Percentiles rank a stretch among this genome's conserved stretches.
Conservation (phyloP, 2,329 filamentous ascomycete genomes). For the Colletotrichum godetiae region DNA sequence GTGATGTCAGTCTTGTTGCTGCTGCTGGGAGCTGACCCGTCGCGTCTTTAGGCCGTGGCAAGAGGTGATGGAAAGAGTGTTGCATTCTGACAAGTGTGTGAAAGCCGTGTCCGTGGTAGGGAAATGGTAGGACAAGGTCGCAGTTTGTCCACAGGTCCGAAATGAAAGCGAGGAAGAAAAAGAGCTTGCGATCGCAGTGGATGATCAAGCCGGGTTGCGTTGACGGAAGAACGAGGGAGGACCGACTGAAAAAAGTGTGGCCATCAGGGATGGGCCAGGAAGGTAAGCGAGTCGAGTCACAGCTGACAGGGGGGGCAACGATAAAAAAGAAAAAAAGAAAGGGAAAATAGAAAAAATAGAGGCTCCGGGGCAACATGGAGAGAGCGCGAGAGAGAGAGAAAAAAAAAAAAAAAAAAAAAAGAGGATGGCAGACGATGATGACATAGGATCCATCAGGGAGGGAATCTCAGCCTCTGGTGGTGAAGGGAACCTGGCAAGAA, state of each 20-base stretch:
- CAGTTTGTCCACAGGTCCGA: not conserved
- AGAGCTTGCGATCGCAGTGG: conserved; percentile 6
- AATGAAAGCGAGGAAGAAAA: not conserved
- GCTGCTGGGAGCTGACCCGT: not conserved
- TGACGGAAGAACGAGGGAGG: conserved; percentile 15
- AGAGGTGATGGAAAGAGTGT: not conserved
- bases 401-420: not conserved
- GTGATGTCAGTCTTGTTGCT: not conserved
- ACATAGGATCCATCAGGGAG: conserved; percentile 27
- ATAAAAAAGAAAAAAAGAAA: not conserved
- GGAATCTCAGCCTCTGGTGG: not conserved
- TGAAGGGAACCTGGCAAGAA: not conserved
- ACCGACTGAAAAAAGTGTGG: not conserved
- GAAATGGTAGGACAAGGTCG: not conserved
- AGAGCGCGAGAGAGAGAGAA: not conserved
- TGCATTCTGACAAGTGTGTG: conserved; percentile 1
- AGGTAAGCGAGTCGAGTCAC: conserved; percentile 5
- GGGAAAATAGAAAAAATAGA: not conserved
- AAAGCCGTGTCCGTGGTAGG: not conserved
- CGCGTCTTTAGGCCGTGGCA: conserved; percentile 4
- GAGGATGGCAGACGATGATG: conserved; percentile 23
- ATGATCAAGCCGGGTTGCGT: conserved; percentile 9
- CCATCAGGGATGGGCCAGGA: conserved; percentile 28
- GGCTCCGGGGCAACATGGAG: conserved; percentile 20
- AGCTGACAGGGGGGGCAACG: not conserved